Evolutionary conservation across 176 grass and related monocot genomes (phyloP).

Genomic region (Eleusine indica): DNA sequence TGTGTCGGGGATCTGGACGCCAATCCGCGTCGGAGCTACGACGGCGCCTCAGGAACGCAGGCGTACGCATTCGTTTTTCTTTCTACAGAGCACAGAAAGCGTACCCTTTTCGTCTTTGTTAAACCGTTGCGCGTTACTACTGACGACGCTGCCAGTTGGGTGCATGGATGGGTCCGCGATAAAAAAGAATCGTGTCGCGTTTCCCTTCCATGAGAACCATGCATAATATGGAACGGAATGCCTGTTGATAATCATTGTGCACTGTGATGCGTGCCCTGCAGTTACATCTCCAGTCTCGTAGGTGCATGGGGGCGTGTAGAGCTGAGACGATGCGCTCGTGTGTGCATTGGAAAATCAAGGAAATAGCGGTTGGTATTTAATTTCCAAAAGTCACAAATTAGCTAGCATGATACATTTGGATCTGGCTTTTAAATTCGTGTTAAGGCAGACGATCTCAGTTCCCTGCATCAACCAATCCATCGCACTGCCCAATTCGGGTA

Average conservation of each 20-base stretch:
- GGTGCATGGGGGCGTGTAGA: neutral
- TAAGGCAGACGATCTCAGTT: neutral
- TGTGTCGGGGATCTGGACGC: conserved; percentile 24
- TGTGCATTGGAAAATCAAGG: neutral
- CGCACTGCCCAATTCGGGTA: neutral
- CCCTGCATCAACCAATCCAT: neutral
- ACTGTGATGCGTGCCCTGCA: conserved; percentile 8
- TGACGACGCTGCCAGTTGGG: neutral
- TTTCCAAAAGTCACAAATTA: neutral
- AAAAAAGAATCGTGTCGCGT: no score
- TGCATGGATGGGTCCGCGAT: no score
- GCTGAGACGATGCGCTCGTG: neutral
- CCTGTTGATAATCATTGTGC: neutral
- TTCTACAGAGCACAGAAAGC: no score
- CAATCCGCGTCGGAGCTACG: neutral
- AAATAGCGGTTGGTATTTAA: neutral
- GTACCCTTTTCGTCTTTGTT: no score
- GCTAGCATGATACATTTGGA: neutral
- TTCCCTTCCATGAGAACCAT: neutral
- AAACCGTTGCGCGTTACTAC: neutral
- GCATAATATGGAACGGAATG: neutral
- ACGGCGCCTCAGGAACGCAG: neutral
- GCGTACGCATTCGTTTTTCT: neutral
- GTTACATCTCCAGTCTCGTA: neutral
- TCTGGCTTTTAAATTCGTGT: neutral